Conservation (phyloP, 192 early-diverging fungal species). For the Entophlyctis helioformis region DNA sequence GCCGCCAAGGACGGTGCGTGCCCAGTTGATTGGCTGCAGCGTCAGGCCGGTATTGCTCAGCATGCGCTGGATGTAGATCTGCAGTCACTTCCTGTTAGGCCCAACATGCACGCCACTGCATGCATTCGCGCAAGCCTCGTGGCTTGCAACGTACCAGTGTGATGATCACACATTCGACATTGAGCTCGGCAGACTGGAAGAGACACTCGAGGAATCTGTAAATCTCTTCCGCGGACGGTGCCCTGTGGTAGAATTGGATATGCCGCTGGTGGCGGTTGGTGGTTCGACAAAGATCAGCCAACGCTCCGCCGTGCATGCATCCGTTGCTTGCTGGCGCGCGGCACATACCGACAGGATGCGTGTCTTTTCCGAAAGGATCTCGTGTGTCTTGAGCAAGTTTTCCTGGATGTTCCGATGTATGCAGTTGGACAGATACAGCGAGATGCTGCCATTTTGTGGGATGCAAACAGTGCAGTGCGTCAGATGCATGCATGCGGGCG, state of each 20-base stretch:
- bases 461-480: background rate
- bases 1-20: conserved; percentile 41
- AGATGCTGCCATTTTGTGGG: conserved; percentile 9
- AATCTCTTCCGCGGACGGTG: conserved; percentile 36
- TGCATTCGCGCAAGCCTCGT: background rate
- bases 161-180: conserved; percentile 49
- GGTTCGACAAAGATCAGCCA: too few species aligned
- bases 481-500: background rate
- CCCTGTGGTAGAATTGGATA: conserved; percentile 29
- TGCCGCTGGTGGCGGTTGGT: too few species aligned
- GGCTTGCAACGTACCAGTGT: conserved; percentile 21
- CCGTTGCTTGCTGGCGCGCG: background rate
- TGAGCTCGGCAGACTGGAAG: conserved; percentile 51
- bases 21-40: conserved; percentile 44
- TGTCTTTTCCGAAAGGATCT: conserved; percentile 41
- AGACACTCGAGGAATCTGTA: conserved; percentile 53
- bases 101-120: too few species aligned
- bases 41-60: conserved; percentile 42
- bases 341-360: conserved; percentile 30
- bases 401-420: conserved; percentile 15
- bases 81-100: background rate
- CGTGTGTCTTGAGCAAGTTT: conserved; percentile 14
- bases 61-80: conserved; percentile 62
- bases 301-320: too few species aligned
- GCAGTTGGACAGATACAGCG: conserved; percentile 21